Conservation (phyloP, 225 moss, liverwort and hornwort species). For the Climacium dendroides region DNA sequence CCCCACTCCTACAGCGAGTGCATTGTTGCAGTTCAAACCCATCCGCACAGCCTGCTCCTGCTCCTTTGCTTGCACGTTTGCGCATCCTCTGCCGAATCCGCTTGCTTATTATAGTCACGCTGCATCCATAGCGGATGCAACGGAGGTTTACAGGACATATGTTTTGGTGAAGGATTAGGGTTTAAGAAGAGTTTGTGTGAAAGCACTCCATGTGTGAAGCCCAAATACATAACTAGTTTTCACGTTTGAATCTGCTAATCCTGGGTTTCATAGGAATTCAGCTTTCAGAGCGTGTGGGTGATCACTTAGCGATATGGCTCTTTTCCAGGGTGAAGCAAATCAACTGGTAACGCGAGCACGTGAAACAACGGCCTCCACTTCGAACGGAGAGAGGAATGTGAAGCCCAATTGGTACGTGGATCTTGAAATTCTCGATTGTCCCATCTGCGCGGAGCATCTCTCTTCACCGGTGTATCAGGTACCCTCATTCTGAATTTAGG, state of each 20-base stretch:
- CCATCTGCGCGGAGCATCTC: background rate
- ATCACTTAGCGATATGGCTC: background rate
- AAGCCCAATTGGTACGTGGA: background rate
- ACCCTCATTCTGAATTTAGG: background rate
- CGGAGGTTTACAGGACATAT: background rate
- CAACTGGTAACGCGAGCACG: background rate
- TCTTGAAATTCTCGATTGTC: background rate
- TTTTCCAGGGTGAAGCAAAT: background rate
- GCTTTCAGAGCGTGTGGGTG: background rate
- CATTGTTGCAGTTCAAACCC: background rate
- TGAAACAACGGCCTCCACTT: background rate
- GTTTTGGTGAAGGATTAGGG: background rate
- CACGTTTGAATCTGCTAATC: background rate
- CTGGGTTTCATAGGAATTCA: background rate
- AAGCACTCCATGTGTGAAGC: background rate
- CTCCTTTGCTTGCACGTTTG: background rate
- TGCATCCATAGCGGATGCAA: background rate
- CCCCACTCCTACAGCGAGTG: no score
- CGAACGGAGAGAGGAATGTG: background rate
- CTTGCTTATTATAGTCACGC: background rate
- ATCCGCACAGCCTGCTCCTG: background rate
- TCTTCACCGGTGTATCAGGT: background rate
- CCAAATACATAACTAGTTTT: background rate
- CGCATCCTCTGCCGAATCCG: background rate
- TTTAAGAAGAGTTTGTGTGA: background rate